Conservation (phyloP, 2,329 filamentous ascomycete genomes). For the Aspergillus amoenus region DNA sequence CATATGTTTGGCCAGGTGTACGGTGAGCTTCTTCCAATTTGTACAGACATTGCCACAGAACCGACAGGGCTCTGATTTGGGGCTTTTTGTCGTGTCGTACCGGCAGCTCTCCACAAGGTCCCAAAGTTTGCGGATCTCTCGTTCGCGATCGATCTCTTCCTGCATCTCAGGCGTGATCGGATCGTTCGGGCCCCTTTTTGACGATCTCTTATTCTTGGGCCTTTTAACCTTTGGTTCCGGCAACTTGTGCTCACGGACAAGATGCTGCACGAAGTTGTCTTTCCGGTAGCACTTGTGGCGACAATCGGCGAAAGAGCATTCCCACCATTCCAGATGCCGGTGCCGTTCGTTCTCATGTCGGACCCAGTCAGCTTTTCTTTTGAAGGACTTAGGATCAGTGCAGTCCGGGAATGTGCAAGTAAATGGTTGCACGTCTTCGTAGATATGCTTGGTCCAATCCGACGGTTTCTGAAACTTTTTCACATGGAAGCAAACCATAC, state of each 20-base stretch:
- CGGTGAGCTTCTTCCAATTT: conserved; percentile 89
- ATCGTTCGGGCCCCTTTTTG: conserved; percentile 53
- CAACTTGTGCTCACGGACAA: conserved; percentile 88
- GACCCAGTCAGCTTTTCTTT: conserved; percentile 94
- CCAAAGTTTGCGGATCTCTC: conserved; percentile 66
- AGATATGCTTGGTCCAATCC: conserved; percentile 95
- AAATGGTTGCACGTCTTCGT: conserved; percentile 90
- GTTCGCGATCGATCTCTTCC: conserved; percentile 27
- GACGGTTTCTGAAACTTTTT: conserved; percentile 89
- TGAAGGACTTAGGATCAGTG: conserved; percentile 84
- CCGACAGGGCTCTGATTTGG: conserved; percentile 76
- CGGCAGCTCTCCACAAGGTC: conserved; percentile 75
- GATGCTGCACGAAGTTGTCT: conserved; percentile 90
- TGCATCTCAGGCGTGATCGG: conserved; percentile 34
- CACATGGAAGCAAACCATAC: conserved; percentile 77
- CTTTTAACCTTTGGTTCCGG: conserved; percentile 75
- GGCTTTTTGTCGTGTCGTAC: conserved; percentile 62
- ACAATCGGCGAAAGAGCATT: conserved; percentile 78
- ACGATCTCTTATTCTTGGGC: conserved; percentile 56
- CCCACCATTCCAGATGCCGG: conserved; percentile 88
- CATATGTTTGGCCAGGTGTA: conserved; percentile 94
- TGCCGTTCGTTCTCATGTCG: conserved; percentile 91
- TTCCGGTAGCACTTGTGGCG: conserved; percentile 80
- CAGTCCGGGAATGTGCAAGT: conserved; percentile 87
- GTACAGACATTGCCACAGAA: conserved; percentile 81